phyloP scores from a whole-genome alignment of 2,329 filamentous ascomycete genomes.

The Fragosphaeria purpurea region DNA sequence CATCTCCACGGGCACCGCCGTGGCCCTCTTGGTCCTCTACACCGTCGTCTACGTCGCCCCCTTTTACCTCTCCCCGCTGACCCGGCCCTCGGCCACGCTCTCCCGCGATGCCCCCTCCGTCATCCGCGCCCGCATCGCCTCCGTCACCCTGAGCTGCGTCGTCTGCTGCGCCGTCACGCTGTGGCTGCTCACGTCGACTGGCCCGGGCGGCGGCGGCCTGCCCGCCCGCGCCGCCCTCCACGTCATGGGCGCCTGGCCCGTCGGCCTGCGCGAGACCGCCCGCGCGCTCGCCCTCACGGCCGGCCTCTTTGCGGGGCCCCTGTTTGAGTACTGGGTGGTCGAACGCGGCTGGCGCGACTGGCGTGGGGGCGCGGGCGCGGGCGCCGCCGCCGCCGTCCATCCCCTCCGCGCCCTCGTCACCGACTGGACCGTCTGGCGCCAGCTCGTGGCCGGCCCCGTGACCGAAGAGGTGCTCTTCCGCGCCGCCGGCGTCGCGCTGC shows the following conservation, averaged over 20 bases:
- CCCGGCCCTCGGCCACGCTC: conserved; percentile 67
- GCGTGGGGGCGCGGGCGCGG: conserved; percentile 25
- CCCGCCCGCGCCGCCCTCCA: conserved; percentile 42
- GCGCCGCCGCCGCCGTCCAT: conserved; percentile 30
- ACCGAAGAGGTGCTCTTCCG: conserved; percentile 95
- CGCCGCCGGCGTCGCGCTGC: conserved; percentile 71
- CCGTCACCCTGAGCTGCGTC: conserved; percentile 66
- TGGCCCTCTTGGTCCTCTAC: conserved; percentile 52
- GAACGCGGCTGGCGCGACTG: conserved; percentile 61
- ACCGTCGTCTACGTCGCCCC: conserved; percentile 85
- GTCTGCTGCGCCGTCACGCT: conserved; percentile 58
- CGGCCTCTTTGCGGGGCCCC: conserved; percentile 71
- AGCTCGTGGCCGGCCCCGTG: conserved; percentile 74
- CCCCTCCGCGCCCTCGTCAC: conserved; percentile 50
- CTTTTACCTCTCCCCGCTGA: conserved; percentile 73
- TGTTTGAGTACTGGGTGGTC: conserved; percentile 70
- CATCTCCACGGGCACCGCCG: conserved; percentile 28
- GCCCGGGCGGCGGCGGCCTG: conserved; percentile 29
- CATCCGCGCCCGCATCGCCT: conserved; percentile 75
- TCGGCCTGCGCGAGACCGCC: conserved; percentile 53
- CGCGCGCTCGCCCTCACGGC: conserved; percentile 61
- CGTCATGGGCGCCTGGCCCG: conserved; percentile 72
- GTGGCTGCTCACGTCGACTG: conserved; percentile 49
- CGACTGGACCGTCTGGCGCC: conserved; percentile 77
- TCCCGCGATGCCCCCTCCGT: conserved; percentile 82